phyloP scores from a whole-genome alignment of 2,329 filamentous ascomycete genomes.

The Fusarium duplospermum region DNA sequence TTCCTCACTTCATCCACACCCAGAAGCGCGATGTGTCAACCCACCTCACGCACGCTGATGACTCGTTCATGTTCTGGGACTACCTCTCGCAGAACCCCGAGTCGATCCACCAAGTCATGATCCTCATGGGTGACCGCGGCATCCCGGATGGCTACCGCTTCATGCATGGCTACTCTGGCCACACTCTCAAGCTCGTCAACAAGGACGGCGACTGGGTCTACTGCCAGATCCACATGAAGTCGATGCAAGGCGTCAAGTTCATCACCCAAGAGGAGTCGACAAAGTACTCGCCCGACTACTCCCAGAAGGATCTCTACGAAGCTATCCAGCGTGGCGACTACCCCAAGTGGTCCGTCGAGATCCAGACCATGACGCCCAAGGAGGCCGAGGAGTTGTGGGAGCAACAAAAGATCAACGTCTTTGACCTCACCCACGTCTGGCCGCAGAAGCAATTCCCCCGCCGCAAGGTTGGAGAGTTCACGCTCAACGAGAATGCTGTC shows the following conservation, averaged over 20 bases:
- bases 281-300: conserved; percentile 11
- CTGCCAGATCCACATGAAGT: conserved; percentile 25
- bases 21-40: conserved; percentile 75
- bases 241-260: conserved; percentile 25
- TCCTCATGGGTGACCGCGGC: conserved; percentile 67
- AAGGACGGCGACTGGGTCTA: conserved; percentile 24
- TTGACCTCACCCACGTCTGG: conserved; percentile 73
- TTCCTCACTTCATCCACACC: conserved; percentile 79
- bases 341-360: conserved; percentile 65
- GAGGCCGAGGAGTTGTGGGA: conserved; percentile 40
- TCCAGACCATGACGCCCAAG: conserved; percentile 53
- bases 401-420: conserved; percentile 59
- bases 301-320: conserved; percentile 34
- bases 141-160: conserved; percentile 64
- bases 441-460: conserved; percentile 26
- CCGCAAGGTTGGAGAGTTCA: conserved; percentile 70
- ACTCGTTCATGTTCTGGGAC: conserved; percentile 51
- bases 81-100: conserved; percentile 70
- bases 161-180: conserved; percentile 21
- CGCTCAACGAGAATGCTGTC: conserved; percentile 72
- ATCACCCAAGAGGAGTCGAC: conserved; percentile 26
- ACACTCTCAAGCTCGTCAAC: conserved; percentile 17
- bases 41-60: conserved; percentile 61
- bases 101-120: conserved; percentile 68
- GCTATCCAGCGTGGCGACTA: conserved; percentile 50